These are phyloP conservation scores for Bolboschoenoplectus hybrid DNA, from an alignment of 202 grass and related monocot genomes.

Conservation along the genomic window DNA sequence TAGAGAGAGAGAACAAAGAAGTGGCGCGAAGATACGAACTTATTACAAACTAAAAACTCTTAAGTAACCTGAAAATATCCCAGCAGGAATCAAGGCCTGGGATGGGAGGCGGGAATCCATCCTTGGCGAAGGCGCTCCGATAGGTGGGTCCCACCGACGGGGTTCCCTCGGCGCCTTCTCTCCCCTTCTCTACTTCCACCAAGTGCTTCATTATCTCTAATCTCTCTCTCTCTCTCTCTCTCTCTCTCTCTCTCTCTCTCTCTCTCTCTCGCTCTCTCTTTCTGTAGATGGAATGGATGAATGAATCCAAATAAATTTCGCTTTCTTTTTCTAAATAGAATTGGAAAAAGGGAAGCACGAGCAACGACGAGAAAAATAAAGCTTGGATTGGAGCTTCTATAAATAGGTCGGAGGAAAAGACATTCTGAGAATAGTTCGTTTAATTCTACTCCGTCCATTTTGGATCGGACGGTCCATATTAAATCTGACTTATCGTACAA, in stretches of 20 bases:
- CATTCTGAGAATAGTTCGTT: background rate
- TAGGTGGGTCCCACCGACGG: slow-evolving; percentile 66
- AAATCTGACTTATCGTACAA: background rate
- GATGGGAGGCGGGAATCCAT: slow-evolving; percentile 68
- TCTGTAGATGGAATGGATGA: background rate
- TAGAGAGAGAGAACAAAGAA: background rate
- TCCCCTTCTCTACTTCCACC: slow-evolving; percentile 65
- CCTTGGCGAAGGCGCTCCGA: slow-evolving; percentile 72
- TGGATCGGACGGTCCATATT: background rate
- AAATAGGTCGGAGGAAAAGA: slow-evolving; percentile 13
- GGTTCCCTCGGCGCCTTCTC: slow-evolving; percentile 45
- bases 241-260: background rate
- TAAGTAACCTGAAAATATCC: slow-evolving; percentile 72
- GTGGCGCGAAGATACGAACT: background rate
- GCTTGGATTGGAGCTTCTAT: slow-evolving; percentile 24
- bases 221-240: background rate
- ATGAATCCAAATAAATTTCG: background rate
- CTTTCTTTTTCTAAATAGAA: background rate
- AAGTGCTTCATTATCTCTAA: slow-evolving; percentile 62
- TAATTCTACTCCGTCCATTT: background rate
- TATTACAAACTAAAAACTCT: background rate
- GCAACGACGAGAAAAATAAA: background rate
- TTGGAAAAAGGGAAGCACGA: background rate
- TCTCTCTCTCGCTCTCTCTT: background rate
- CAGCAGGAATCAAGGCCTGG: slow-evolving; percentile 72